phyloP scores from a whole-genome alignment of 2,329 filamentous ascomycete species.

The Neonectria faginata region DNA sequence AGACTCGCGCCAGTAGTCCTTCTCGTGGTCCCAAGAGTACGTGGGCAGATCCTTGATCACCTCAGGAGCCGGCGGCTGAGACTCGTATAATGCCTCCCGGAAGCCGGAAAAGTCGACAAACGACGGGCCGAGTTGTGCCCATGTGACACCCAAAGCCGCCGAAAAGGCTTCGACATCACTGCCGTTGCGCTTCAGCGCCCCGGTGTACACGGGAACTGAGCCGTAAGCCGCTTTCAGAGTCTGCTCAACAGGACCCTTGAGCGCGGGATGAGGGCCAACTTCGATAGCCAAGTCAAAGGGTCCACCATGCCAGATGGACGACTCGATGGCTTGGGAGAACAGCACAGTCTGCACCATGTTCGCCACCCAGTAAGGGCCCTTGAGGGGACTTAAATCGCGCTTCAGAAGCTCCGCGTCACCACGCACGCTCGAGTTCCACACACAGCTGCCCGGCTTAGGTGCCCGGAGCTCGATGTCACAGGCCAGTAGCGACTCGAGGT shows the following conservation, averaged over 20 bases:
- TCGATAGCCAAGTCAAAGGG: conserved; percentile 51
- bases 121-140: conserved; percentile 10
- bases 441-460: conserved; percentile 21
- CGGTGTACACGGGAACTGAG: conserved; percentile 9
- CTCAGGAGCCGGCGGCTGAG: not conserved
- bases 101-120: conserved; percentile 19
- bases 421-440: conserved; percentile 35
- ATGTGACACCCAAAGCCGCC: conserved; percentile 6
- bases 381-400: conserved; percentile 15
- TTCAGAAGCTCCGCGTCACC: conserved; percentile 31
- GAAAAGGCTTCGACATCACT: conserved; percentile 17
- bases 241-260: conserved; percentile 53
- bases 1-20: conserved; percentile 16
- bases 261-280: conserved; percentile 59
- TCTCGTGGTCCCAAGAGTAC: conserved; percentile 27
- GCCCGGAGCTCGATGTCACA: conserved; percentile 7
- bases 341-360: conserved; percentile 51
- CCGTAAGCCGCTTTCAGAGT: conserved; percentile 51
- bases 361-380: conserved; percentile 50
- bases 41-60: conserved; percentile 13
- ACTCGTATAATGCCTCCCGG: conserved; percentile 15
- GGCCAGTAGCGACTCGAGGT: conserved; percentile 9
- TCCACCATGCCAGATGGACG: conserved; percentile 30
- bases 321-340: conserved; percentile 47
- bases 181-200: conserved; percentile 11